These are phyloP conservation scores for Tetrahymena thermophila DNA, from an alignment of 73 alveolate genomes.

Conservation along the genomic window DNA sequence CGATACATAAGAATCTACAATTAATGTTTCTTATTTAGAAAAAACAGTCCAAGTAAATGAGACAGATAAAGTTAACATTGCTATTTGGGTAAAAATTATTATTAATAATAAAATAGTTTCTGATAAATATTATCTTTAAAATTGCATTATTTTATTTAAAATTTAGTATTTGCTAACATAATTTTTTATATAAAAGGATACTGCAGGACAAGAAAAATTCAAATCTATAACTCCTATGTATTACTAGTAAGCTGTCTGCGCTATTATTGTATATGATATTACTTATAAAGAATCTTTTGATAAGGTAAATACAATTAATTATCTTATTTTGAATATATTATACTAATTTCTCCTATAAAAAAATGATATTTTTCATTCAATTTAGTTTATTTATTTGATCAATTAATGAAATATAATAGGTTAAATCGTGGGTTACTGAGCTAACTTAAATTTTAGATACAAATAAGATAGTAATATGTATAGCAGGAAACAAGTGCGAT, in stretches of 20 bases:
- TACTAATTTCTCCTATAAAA: background rate
- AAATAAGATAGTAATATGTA: slow-evolving; percentile 56
- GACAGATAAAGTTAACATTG: slow-evolving; percentile 38
- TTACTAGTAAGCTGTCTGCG: slow-evolving; percentile 78
- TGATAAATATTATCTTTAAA: no score
- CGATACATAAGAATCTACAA: slow-evolving; percentile 64
- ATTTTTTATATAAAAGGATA: slow-evolving; percentile 38
- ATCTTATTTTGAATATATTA: background rate
- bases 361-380: background rate
- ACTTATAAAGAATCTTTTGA: slow-evolving; percentile 75
- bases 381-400: no score
- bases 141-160: no score
- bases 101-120: no score
- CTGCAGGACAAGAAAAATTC: slow-evolving; percentile 88
- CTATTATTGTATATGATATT: slow-evolving; percentile 79
- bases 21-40: slow-evolving; percentile 72
- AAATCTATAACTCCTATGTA: slow-evolving; percentile 72
- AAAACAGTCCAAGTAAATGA: slow-evolving; percentile 50
- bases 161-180: no score
- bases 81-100: slow-evolving; percentile 52
- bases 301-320: slow-evolving; percentile 20
- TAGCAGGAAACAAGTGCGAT: slow-evolving; percentile 85
- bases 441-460: slow-evolving; percentile 50
- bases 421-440: slow-evolving; percentile 74
- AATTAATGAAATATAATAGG: background rate